A percentile compares a stretch with the other conserved stretches of the same genome.
These are phyloP conservation scores for Hygrocybe coccinea DNA, from an alignment of 768 basidiomycete species.

Conservation along the genomic window DNA sequence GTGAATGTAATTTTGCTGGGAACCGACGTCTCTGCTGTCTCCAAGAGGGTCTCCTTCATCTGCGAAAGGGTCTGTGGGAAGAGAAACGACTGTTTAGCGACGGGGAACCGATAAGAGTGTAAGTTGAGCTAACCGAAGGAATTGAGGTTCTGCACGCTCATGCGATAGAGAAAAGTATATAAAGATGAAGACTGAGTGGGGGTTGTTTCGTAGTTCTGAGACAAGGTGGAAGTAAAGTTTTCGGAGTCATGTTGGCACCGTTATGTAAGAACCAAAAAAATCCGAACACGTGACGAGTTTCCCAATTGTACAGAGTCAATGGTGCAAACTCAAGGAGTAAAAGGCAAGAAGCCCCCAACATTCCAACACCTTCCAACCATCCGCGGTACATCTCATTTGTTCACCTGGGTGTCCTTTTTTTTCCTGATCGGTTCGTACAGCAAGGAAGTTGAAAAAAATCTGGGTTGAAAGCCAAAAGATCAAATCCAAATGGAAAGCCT, in stretches of 20 bases:
- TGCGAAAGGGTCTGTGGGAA: conserved; percentile 81
- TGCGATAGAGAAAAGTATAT: conserved; percentile 58
- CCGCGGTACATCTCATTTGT: conserved; percentile 45
- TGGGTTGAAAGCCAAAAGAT: conserved; percentile 78
- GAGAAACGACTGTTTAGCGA: conserved; percentile 17
- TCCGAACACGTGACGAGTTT: no score
- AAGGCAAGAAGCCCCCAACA: conserved; percentile 55
- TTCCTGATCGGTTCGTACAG: conserved; percentile 33
- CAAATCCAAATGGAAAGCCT: conserved; percentile 70
- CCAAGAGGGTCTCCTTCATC: conserved; percentile 85
- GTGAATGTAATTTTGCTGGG: conserved; percentile 81
- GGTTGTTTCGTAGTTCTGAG: conserved; percentile 31
- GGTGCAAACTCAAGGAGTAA: conserved; percentile 28
- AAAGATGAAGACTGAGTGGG: conserved; percentile 45
- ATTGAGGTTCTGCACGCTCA: conserved; percentile 92
- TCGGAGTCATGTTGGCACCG: neutral
- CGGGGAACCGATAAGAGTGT: neutral
- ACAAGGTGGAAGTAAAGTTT: conserved; percentile 10
- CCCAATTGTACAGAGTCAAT: no score
- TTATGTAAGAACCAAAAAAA: neutral
- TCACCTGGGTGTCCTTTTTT: conserved; percentile 5
- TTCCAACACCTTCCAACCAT: conserved; percentile 62
- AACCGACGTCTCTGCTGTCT: conserved; percentile 69
- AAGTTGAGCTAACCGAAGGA: conserved; percentile 53
- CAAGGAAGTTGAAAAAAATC: conserved; percentile 72